Evolutionary conservation across 2,329 filamentous ascomycete species (phyloP), one percentile per base, ranked within the genome.

Genomic region (Colletotrichum cereale): DNA sequence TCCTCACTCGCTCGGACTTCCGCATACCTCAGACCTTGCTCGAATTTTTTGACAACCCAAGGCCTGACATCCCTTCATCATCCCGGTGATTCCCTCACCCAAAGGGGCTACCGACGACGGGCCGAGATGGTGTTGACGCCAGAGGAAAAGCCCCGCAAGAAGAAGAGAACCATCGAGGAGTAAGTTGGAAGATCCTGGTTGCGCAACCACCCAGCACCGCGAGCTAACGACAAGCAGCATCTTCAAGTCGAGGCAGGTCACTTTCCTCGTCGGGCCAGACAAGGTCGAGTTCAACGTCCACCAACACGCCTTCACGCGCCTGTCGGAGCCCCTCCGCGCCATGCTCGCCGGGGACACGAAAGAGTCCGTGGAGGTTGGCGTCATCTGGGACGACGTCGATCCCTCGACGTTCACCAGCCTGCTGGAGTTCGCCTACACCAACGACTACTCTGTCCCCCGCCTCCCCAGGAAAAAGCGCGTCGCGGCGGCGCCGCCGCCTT

Each of bases 241-340:
- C 34, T 57, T 57, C 36, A 38, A 57, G 16, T 57, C 36, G 34
- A 57, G 55, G 24, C 55, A 57, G 8, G 21, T 57, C 12, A 29
- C 34, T 14, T 66, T 66, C 21, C 38, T 66, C 5, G 47, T 66
- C 31, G 63, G 63, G 14, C 21, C 21, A 10, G 16, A 58, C 31
- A n/a, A 21, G n/a, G 36, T 48, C 1, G 24, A 50, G 7, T 66
- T 47, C 53, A 5, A 16, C 29, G 8, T 67, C 14, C 58, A 67
- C 12, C 29, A 67, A 11, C 24, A 26, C 21, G 7, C 58, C 12
- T 57, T 67, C 24, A 56, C 18, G 10, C 31, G 1, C 5, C 40
- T 67, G 12, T 63, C 66, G 4, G 31, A 10, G 14, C 38, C 58
- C 16, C 48, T 67, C 5, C 18, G 42, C 10, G 21, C 50, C 0